A percentile compares a stretch with the other conserved stretches of the same genome.
These are phyloP conservation scores for Metschnikowia noctiluminum DNA, from an alignment of 805 yeast genomes.

Conservation along the genomic window DNA sequence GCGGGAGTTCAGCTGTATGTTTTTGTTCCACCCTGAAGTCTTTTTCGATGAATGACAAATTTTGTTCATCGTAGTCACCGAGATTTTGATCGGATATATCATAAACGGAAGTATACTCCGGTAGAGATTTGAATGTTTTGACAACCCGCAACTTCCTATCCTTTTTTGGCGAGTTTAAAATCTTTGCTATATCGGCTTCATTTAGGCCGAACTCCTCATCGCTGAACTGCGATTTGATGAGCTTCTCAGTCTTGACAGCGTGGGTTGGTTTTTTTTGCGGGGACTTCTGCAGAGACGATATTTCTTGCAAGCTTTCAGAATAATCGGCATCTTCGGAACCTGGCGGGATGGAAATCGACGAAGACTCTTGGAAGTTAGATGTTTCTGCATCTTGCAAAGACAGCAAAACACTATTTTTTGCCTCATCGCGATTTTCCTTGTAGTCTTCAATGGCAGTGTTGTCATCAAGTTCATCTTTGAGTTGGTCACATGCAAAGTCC, in stretches of 20 bases:
- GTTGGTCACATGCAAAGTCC: not conserved
- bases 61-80: conserved; percentile 36
- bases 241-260: not conserved
- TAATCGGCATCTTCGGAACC: conserved; percentile 8
- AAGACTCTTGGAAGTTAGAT: not conserved
- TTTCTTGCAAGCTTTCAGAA: conserved; percentile 2
- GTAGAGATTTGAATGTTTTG: conserved; percentile 1
- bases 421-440: not conserved
- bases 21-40: not conserved
- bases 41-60: conserved; percentile 27
- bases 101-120: conserved; percentile 19
- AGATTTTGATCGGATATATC: conserved; percentile 30
- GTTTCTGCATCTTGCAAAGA: not conserved
- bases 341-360: not conserved
- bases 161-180: conserved; percentile 22
- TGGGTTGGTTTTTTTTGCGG: not conserved
- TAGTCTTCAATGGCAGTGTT: not conserved
- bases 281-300: not conserved
- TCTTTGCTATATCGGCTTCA: conserved; percentile 16
- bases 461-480: not conserved
- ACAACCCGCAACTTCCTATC: conserved; percentile 20
- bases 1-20: no score
- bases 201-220: conserved; percentile 20
- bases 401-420: not conserved
- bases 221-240: conserved; percentile 11